Percentiles rank a stretch among this genome's conserved stretches.
phyloP scores from a whole-genome alignment of 805 yeast genomes.

The Candida alai region DNA sequence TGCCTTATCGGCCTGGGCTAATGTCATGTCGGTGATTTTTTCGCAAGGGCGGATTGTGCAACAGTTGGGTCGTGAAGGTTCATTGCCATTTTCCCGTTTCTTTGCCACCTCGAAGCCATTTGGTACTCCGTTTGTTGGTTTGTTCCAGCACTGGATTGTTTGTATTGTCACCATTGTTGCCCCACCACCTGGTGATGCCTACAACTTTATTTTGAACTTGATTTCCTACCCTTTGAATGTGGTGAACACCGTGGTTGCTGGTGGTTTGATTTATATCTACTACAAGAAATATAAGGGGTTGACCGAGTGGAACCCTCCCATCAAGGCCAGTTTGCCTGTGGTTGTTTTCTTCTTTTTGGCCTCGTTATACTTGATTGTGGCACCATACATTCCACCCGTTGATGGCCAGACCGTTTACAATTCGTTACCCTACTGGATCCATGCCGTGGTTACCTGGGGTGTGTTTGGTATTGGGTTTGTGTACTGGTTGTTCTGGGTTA shows the following conservation, averaged over 20 bases:
- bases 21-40: conserved; percentile 74
- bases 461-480: conserved; percentile 60
- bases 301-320: conserved; percentile 65
- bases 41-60: conserved; percentile 81
- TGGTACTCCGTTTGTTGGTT: conserved; percentile 68
- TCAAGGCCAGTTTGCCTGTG: conserved; percentile 62
- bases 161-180: conserved; percentile 72
- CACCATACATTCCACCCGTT: conserved; percentile 76
- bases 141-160: conserved; percentile 72
- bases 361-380: conserved; percentile 63
- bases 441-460: conserved; percentile 81
- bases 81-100: conserved; percentile 67
- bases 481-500: conserved; percentile 67
- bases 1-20: conserved; percentile 78
- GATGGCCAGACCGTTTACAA: conserved; percentile 65
- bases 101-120: conserved; percentile 73
- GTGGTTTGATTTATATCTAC: conserved; percentile 59
- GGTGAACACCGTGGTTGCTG: conserved; percentile 61
- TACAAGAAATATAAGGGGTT: conserved; percentile 48
- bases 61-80: conserved; percentile 79
- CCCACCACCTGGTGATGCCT: conserved; percentile 79
- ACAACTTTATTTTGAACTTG: conserved; percentile 73
- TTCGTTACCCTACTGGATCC: conserved; percentile 71
- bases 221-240: conserved; percentile 80
- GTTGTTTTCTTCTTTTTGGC: conserved; percentile 60